These are phyloP conservation scores for Heliamphora pulchella DNA, from an alignment of 179 eudicot species.

Conservation along the genomic window DNA sequence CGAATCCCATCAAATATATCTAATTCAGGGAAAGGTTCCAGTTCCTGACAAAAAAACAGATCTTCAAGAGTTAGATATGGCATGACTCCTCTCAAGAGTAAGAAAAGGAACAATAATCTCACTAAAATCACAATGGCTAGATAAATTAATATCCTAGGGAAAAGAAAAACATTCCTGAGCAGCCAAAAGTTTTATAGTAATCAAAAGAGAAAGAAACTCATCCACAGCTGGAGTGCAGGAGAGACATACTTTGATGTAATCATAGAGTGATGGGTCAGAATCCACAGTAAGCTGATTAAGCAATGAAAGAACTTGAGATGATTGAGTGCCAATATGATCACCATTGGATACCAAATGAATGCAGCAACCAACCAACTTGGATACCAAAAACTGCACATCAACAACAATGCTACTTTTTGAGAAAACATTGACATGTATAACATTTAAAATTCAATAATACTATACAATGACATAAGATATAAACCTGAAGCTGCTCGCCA, in stretches of 20 bases:
- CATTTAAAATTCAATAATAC: not conserved
- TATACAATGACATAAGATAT: constrained; percentile 5
- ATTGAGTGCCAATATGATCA: constrained; percentile 31
- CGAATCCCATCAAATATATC: constrained; percentile 54
- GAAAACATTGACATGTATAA: not conserved
- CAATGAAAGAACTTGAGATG: constrained; percentile 62
- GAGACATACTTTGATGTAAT: constrained; percentile 61
- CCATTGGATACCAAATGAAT: constrained; percentile 27
- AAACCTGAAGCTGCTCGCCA: constrained; percentile 94
- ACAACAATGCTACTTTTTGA: not conserved
- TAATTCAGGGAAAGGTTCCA: constrained; percentile 78
- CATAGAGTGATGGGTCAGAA: constrained; percentile 71
- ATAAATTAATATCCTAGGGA: not conserved
- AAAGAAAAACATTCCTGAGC: not conserved
- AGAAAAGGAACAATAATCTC: not conserved
- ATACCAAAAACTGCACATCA: constrained; percentile 62
- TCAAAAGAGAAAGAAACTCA: not conserved
- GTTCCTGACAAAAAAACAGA: constrained; percentile 43
- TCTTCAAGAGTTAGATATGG: not conserved
- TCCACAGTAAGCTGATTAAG: constrained; percentile 71
- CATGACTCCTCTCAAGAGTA: not conserved
- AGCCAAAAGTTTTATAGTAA: not conserved
- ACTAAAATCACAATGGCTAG: not conserved
- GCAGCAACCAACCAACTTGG: constrained; percentile 70
- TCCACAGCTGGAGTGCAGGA: constrained; percentile 5